phyloP scores from a whole-genome alignment of 2,329 filamentous ascomycete genomes.

The Sodiomyces alkalinus region DNA sequence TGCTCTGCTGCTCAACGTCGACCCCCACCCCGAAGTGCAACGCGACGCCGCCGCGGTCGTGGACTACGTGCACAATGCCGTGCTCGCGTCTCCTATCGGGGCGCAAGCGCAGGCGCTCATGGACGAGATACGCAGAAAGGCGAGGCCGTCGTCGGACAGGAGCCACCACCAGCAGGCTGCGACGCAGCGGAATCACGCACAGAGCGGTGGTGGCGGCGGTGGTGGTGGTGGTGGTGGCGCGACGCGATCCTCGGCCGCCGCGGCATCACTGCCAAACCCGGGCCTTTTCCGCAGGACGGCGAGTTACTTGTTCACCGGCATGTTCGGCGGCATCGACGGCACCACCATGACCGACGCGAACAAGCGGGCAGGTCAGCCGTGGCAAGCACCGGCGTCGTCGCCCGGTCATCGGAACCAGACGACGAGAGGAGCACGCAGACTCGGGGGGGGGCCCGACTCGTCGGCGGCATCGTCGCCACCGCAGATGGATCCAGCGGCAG shows the following conservation, averaged over 20 bases:
- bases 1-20: constrained; percentile 75
- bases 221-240: neutral
- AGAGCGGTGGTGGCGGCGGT: too few species aligned
- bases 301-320: constrained; percentile 36
- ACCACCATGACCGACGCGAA: constrained; percentile 7
- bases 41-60: constrained; percentile 72
- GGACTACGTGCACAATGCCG: constrained; percentile 66
- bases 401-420: constrained; percentile 28
- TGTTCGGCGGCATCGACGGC: constrained; percentile 34
- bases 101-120: constrained; percentile 55
- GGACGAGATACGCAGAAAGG: constrained; percentile 50
- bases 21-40: constrained; percentile 88
- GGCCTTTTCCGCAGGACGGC: constrained; percentile 48
- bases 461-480: too few species aligned
- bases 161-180: constrained; percentile 23
- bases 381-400: constrained; percentile 10
- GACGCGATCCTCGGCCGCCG: constrained; percentile 12
- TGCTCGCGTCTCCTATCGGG: constrained; percentile 65
- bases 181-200: constrained; percentile 26
- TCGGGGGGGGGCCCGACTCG: too few species aligned
- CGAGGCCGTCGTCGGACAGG: constrained; percentile 30
- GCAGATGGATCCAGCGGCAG: too few species aligned
- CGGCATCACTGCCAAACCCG: constrained; percentile 34
- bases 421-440: too few species aligned
- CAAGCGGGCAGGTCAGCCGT: constrained; percentile 4